Conservation (phyloP, 2,329 filamentous ascomycete species). For the Blastomyces parvus region DNA sequence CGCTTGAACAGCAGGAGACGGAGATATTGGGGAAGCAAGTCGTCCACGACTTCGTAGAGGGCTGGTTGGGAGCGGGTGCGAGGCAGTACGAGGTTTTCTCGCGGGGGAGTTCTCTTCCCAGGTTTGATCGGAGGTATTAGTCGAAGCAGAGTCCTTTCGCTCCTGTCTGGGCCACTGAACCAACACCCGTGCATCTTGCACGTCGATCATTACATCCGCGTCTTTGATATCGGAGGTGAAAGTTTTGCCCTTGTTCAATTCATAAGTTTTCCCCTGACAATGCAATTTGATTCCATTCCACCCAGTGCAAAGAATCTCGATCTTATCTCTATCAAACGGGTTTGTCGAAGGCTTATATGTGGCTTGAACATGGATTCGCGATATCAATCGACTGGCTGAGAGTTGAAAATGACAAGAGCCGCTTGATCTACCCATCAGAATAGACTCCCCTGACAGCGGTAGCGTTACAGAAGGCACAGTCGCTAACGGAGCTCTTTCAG, state of each 20-base stretch:
- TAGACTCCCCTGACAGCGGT: constrained; percentile 66
- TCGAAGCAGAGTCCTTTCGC: constrained; percentile 43
- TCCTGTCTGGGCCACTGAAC: constrained; percentile 69
- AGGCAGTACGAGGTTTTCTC: constrained; percentile 32
- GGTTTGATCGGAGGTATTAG: constrained; percentile 54
- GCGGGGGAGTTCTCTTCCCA: constrained; percentile 51
- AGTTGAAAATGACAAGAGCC: constrained; percentile 94
- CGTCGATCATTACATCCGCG: constrained; percentile 87
- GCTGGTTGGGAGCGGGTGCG: constrained; percentile 27
- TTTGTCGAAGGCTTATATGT: constrained; percentile 63
- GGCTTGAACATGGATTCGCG: constrained; percentile 84
- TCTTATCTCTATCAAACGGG: constrained; percentile 60
- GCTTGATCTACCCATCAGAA: constrained; percentile 86
- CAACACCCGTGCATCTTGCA: constrained; percentile 83
- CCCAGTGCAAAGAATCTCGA: constrained; percentile 84
- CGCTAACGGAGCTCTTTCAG: constrained; percentile 74
- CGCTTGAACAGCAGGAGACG: constrained; percentile 47
- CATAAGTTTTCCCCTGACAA: constrained; percentile 78
- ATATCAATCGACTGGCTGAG: constrained; percentile 83
- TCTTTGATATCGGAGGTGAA: constrained; percentile 84
- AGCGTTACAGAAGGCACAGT: constrained; percentile 76
- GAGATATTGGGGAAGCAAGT: constrained; percentile 69
- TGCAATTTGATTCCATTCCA: constrained; percentile 95
- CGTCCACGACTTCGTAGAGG: constrained; percentile 51
- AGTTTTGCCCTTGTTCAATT: constrained; percentile 75